Conservation (phyloP, 768 basidiomycete genomes). For the Trametes villosa region DNA sequence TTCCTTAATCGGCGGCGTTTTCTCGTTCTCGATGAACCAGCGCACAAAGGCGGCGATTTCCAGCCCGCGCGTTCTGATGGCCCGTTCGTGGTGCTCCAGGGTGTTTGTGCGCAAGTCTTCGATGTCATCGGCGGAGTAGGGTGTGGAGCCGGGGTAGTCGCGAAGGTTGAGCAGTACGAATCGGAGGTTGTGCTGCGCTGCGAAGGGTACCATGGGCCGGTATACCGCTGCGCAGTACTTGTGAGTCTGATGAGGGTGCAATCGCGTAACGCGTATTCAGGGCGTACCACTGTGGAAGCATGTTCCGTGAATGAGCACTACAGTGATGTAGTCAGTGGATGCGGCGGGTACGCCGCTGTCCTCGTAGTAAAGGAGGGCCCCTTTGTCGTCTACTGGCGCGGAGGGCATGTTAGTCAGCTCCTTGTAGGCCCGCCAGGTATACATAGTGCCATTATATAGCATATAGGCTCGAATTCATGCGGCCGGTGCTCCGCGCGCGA, state of each 20-base stretch:
- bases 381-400: slow-evolving; percentile 18
- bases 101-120: not conserved
- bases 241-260: not conserved
- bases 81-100: not conserved
- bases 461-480: not conserved
- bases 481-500: too few species aligned
- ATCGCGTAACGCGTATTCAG: not conserved
- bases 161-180: slow-evolving; percentile 31
- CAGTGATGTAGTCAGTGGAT: slow-evolving; percentile 14
- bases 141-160: slow-evolving; percentile 33
- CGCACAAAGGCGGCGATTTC: slow-evolving; percentile 26
- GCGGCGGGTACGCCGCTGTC: slow-evolving; percentile 21
- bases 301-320: slow-evolving; percentile 23
- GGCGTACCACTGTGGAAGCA: slow-evolving; percentile 22
- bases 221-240: slow-evolving; percentile 7
- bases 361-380: slow-evolving; percentile 25
- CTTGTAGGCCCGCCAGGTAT: not conserved
- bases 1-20: slow-evolving; percentile 13
- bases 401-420: slow-evolving; percentile 18
- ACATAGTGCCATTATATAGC: not conserved
- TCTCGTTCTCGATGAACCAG: slow-evolving; percentile 23
- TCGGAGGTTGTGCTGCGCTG: slow-evolving; percentile 26
- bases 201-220: slow-evolving; percentile 22
- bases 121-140: slow-evolving; percentile 25
- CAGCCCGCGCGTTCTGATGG: slow-evolving; percentile 9